phyloP scores from a whole-genome alignment of 306 rosid genomes.

The Lathyrus aphaca region DNA sequence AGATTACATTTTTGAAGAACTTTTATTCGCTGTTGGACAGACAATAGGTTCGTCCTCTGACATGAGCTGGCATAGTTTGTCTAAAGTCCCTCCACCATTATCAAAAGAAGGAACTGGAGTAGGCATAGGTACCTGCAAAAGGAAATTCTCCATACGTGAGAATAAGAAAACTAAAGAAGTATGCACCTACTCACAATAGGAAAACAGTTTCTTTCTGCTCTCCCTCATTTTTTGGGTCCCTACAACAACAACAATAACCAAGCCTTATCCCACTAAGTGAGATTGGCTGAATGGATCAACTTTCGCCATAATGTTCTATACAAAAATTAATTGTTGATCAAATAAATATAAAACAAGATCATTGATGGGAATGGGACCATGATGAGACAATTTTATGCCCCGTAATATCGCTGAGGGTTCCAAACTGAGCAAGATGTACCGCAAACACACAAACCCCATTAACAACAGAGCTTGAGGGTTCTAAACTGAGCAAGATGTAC shows the following conservation, averaged over 20 bases:
- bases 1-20: constrained; percentile 61
- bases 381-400: constrained; percentile 19
- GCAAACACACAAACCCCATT: no score
- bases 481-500: no score
- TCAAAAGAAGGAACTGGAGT: constrained; percentile 47
- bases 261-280: no score
- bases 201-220: neutral
- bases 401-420: neutral
- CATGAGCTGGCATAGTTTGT: constrained; percentile 46
- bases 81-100: constrained; percentile 46
- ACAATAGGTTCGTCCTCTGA: constrained; percentile 45
- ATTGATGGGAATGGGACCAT: neutral
- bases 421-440: no score
- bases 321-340: constrained; percentile 19
- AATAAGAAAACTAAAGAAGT: constrained; percentile 26
- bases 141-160: constrained; percentile 31
- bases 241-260: no score
- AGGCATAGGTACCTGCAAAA: constrained; percentile 60
- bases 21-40: constrained; percentile 47
- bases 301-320: no score
- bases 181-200: neutral
- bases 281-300: no score
- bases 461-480: no score
- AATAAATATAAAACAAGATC: constrained; percentile 32
- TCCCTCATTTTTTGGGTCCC: constrained; percentile 3